phyloP scores from a whole-genome alignment of 2,329 filamentous ascomycete genomes.

The Colletotrichum sojae region DNA sequence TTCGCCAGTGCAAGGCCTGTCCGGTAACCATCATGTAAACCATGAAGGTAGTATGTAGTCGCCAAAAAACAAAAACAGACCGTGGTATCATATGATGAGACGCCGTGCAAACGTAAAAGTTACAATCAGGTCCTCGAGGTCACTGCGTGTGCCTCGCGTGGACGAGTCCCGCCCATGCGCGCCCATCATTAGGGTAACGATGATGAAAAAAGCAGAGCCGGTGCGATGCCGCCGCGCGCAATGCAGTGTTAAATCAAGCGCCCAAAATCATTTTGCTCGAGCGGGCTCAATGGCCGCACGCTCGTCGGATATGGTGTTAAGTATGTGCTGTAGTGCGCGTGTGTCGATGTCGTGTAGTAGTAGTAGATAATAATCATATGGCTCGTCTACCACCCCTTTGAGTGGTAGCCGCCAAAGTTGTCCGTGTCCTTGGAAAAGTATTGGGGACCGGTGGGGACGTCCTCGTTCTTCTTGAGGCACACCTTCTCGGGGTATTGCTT shows the following conservation, averaged over 20 bases:
- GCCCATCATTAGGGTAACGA: slow-evolving; percentile 26
- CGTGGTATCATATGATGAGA: slow-evolving; percentile 43
- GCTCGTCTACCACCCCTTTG: slow-evolving; percentile 81
- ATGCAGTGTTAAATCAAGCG: slow-evolving; percentile 34
- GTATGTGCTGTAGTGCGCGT: slow-evolving; percentile 38
- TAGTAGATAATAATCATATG: background rate
- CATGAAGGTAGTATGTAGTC: slow-evolving; percentile 40
- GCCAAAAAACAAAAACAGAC: slow-evolving; percentile 40
- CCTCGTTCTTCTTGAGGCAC: slow-evolving; percentile 72
- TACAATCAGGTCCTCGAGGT: slow-evolving; percentile 14
- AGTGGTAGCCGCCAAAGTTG: slow-evolving; percentile 79
- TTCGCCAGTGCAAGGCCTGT: slow-evolving; percentile 20
- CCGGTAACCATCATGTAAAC: slow-evolving; percentile 26
- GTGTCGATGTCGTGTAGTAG: slow-evolving; percentile 14
- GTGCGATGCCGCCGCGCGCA: slow-evolving; percentile 38
- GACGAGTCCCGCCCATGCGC: slow-evolving; percentile 13
- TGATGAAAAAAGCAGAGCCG: slow-evolving; percentile 31
- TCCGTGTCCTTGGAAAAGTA: slow-evolving; percentile 85
- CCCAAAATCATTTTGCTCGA: slow-evolving; percentile 27
- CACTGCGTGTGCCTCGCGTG: background rate
- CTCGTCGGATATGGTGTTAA: slow-evolving; percentile 35
- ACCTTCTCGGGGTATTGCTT: slow-evolving; percentile 82
- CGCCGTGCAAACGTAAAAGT: slow-evolving; percentile 41
- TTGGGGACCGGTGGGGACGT: slow-evolving; percentile 80
- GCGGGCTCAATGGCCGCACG: slow-evolving; percentile 3